These are phyloP conservation scores for Trichosporon asahii DNA, from an alignment of 1,284 basidiomycete species.

Conservation along the genomic window DNA sequence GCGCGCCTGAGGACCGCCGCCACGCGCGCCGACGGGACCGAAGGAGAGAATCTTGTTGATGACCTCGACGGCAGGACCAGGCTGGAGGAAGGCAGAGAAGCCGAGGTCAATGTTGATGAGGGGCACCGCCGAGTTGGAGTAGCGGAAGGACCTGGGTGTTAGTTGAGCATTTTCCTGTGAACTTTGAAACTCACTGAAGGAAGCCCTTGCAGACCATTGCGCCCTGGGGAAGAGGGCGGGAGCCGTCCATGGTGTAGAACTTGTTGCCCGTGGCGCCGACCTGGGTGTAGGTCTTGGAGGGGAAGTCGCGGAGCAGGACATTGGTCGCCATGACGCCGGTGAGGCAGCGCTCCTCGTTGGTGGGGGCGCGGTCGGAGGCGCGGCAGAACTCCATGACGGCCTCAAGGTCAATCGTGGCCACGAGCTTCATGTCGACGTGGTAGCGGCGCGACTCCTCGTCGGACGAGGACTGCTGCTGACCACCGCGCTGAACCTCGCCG, in stretches of 20 bases:
- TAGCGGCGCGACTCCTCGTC: constrained; percentile 40
- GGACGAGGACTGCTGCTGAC: constrained; percentile 26
- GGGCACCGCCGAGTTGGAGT: constrained; percentile 36
- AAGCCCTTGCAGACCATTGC: constrained; percentile 46
- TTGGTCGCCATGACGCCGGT: constrained; percentile 46
- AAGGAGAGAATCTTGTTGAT: constrained; percentile 35
- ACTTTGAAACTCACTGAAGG: constrained; percentile 36
- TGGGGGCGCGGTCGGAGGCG: constrained; percentile 31
- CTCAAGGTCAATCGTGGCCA: constrained; percentile 41
- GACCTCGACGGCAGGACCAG: constrained; percentile 44
- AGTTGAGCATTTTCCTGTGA: not conserved
- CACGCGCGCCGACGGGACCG: constrained; percentile 21
- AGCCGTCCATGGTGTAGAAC: constrained; percentile 41
- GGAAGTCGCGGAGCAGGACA: constrained; percentile 43
- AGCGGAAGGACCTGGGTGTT: constrained; percentile 41
- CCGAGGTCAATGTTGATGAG: constrained; percentile 45
- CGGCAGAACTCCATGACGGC: constrained; percentile 42
- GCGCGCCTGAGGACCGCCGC: constrained; percentile 14
- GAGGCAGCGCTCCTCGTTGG: constrained; percentile 35
- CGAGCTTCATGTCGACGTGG: constrained; percentile 39
- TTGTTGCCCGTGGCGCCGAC: constrained; percentile 43
- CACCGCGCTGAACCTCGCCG: constrained; percentile 30
- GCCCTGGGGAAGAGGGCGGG: constrained; percentile 37
- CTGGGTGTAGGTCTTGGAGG: constrained; percentile 40
- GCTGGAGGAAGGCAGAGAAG: constrained; percentile 47